phyloP scores from a whole-genome alignment of 139 green algal genomes.

The Deuterostichococcus epilithicus region DNA sequence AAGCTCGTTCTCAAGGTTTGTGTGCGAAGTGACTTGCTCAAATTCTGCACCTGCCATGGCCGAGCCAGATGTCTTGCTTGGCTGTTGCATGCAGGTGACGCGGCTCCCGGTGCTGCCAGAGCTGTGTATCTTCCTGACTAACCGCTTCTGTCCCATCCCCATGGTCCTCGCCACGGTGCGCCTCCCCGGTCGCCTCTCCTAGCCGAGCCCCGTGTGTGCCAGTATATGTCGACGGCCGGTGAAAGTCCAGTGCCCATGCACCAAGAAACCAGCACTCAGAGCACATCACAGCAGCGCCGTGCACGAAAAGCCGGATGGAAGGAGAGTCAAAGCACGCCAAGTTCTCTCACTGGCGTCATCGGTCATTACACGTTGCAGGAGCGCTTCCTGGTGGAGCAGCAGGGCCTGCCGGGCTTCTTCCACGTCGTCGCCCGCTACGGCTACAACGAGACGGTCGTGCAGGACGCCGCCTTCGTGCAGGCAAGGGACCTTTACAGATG shows the following conservation, averaged over 20 bases:
- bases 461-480: conserved; percentile 31
- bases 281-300: too few species aligned
- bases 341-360: too few species aligned
- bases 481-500: background rate
- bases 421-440: conserved; percentile 44
- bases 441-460: conserved; percentile 40
- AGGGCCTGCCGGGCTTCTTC: conserved; percentile 3
- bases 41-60: too few species aligned
- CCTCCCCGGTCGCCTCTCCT: too few species aligned
- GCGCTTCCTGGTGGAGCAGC: background rate
- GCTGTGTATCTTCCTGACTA: conserved; percentile 24
- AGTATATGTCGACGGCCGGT: too few species aligned
- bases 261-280: too few species aligned
- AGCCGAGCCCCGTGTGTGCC: too few species aligned
- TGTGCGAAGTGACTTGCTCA: too few species aligned
- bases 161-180: conserved; percentile 1
- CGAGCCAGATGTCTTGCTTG: background rate
- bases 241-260: too few species aligned
- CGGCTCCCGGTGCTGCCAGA: conserved; percentile 20
- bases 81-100: background rate
- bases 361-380: background rate
- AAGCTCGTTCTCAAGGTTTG: too few species aligned
- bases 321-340: too few species aligned
- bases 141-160: conserved; percentile 19
- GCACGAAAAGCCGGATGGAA: too few species aligned